phyloP scores from a whole-genome alignment of 768 basidiomycete genomes.

The Termitomyces sp. region DNA sequence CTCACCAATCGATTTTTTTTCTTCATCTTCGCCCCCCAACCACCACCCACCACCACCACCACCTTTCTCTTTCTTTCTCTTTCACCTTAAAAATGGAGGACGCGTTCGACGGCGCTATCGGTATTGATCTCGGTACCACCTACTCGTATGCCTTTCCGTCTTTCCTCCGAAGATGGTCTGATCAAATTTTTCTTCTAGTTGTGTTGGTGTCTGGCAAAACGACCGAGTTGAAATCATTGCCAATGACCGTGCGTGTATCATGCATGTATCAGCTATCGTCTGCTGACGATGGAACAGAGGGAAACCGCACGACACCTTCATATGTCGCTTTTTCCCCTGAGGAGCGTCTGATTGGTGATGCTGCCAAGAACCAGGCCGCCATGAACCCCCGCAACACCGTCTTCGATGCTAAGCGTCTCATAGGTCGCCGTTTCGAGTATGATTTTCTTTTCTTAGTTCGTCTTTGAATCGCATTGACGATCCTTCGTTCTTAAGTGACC shows the following conservation, averaged over 20 bases:
- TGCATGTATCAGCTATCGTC: not conserved
- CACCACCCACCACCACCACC: conserved; percentile 29
- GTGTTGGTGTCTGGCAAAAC: conserved; percentile 99
- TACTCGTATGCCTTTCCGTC: conserved; percentile 65
- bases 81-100: conserved; percentile 66
- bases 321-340: conserved; percentile 98
- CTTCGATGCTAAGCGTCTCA: conserved; percentile 98
- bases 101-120: conserved; percentile 93
- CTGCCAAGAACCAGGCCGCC: conserved; percentile 97
- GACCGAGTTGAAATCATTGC: conserved; percentile 99
- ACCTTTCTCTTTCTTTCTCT: conserved; percentile 23
- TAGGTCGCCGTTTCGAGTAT: conserved; percentile 94
- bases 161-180: not conserved
- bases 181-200: conserved; percentile 45
- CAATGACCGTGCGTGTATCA: conserved; percentile 73
- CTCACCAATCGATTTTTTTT: conserved; percentile 50
- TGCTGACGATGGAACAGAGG: conserved; percentile 51
- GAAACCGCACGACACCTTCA: conserved; percentile 97
- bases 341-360: conserved; percentile 98
- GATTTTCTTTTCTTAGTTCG: conserved; percentile 20
- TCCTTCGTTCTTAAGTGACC: conserved; percentile 50
- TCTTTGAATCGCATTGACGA: conserved; percentile 3
- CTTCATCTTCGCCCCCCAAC: conserved; percentile 29
- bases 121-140: conserved; percentile 96
- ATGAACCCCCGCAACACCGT: conserved; percentile 99